phyloP scores from a whole-genome alignment of 768 basidiomycete genomes.

The Pleurotus sapidus region DNA sequence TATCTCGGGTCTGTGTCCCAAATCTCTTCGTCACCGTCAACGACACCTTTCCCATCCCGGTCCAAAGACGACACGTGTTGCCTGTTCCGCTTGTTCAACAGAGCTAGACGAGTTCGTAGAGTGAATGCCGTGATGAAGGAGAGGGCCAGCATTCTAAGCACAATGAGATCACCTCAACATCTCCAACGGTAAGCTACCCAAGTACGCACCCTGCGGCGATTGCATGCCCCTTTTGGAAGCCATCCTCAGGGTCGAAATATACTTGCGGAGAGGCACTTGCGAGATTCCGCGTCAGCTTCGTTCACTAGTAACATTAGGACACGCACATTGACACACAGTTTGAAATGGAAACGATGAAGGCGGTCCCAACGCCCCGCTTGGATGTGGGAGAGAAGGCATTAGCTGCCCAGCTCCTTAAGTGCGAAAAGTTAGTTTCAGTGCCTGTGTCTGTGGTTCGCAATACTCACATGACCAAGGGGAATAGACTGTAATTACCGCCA shows the following conservation, averaged over 20 bases:
- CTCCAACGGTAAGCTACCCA: no score
- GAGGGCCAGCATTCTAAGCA: constrained; percentile 38
- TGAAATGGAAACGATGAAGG: constrained; percentile 58
- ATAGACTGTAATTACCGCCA: constrained; percentile 51
- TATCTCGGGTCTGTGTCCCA: constrained; percentile 52
- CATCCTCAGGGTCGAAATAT: constrained; percentile 50
- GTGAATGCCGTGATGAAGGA: constrained; percentile 39
- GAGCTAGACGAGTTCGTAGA: constrained; percentile 40
- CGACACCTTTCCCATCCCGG: constrained; percentile 22
- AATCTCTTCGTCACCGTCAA: constrained; percentile 30
- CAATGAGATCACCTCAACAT: no score
- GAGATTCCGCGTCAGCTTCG: neutral
- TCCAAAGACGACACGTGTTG: constrained; percentile 22
- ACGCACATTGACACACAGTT: constrained; percentile 56
- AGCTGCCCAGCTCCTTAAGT: constrained; percentile 54
- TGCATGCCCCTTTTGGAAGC: constrained; percentile 51
- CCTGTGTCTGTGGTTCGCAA: neutral
- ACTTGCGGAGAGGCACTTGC: constrained; percentile 53
- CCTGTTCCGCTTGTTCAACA: constrained; percentile 39
- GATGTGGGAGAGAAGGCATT: constrained; percentile 58
- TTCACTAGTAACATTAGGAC: neutral
- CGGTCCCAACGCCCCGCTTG: constrained; percentile 58
- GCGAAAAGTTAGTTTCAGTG: neutral
- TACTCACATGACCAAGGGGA: constrained; percentile 57
- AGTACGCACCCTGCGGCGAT: constrained; percentile 47